phyloP scores from a whole-genome alignment of 768 basidiomycete genomes.

The Coprinellus aureogranulatus region DNA sequence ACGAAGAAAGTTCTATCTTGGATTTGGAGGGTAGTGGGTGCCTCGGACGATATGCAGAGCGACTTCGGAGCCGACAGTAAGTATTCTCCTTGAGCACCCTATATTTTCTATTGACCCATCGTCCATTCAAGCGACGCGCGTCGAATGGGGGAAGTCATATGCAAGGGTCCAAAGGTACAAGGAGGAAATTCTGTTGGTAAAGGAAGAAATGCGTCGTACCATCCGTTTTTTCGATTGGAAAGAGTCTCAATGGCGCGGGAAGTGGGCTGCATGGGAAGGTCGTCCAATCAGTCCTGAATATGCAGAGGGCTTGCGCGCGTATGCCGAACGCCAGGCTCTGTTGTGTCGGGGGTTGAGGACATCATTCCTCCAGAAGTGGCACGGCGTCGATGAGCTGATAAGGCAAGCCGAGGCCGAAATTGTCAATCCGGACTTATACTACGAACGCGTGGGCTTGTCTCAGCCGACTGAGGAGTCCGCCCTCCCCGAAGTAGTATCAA shows the following conservation, averaged over 20 bases:
- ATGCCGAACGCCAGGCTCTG: slow-evolving; percentile 7
- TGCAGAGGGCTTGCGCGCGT: slow-evolving; percentile 8
- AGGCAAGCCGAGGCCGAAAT: background rate
- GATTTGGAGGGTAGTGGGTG: slow-evolving; percentile 13
- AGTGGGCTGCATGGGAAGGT: background rate
- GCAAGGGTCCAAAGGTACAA: background rate
- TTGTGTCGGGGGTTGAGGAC: background rate
- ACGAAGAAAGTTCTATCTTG: slow-evolving; percentile 16
- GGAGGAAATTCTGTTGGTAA: slow-evolving; percentile 14
- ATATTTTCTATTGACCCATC: background rate
- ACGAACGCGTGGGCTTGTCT: too few relatives aligned
- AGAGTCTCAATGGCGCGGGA: slow-evolving; percentile 5
- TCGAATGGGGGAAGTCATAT: background rate
- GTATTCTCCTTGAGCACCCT: background rate
- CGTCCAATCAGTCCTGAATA: background rate
- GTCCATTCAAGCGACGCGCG: background rate
- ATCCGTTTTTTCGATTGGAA: slow-evolving; percentile 11
- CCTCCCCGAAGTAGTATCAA: too few relatives aligned
- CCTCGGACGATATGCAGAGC: slow-evolving; percentile 8
- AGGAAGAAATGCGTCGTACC: slow-evolving; percentile 16
- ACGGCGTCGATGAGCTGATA: background rate
- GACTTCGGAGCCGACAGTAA: background rate
- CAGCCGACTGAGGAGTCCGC: too few relatives aligned
- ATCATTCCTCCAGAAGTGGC: background rate
- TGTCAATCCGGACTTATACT: background rate